Base-by-base conservation (phyloP, 129 eudicot species). In the Pulicaria dysenterica region DNA sequence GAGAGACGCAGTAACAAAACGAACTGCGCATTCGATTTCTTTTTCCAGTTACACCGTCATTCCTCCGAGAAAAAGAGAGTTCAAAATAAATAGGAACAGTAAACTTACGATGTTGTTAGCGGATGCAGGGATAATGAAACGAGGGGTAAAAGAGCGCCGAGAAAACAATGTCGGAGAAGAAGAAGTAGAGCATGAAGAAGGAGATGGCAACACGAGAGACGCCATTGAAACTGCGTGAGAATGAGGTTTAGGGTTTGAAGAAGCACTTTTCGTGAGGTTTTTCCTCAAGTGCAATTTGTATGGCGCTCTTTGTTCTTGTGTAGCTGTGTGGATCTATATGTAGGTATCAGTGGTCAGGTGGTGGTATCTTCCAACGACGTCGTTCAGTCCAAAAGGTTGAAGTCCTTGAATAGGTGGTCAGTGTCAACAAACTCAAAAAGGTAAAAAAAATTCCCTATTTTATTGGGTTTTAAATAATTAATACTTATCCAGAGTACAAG, bases 51-150 rank as follows among this genome's bases (percentile, higher is more conserved):
- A 15, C 63, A 31, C 45, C 63, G 10, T 58, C 7, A 64, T 11
- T 45, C 37, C 45, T n/a, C 5, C 5, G 7, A 66, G 4, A n/a
- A 24, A 45, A 42, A 12, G 44, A 7, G 17, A 50, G 0, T 63
- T 40, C 1, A 8, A 47, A 46, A 14, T 34, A 6, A 47, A 5
- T 11, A 6, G 6, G 0, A 8, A 24, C n/a, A 47, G 8, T 45
- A 14, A 69, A 70, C 86, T 82, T 84, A 89, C 96, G 74, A 84
- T 73, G 73, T 11, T 67, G 76, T 66, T 81, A 4, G 79, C 62
- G 19, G 81, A 42, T 6, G 40, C 54, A 61, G 64, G 69, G 41
- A 41, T 39, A 46, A 63, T 5, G 64, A 62, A 46, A 50, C 69
- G 70, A 44, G 73, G 81, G 74, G 17, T 16, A 15, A 76, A 45